A percentile compares a stretch with the other conserved stretches of the same genome.
These are phyloP conservation scores for Podospora didyma DNA, from an alignment of 495 filamentous ascomycete genomes.

Conservation along the genomic window DNA sequence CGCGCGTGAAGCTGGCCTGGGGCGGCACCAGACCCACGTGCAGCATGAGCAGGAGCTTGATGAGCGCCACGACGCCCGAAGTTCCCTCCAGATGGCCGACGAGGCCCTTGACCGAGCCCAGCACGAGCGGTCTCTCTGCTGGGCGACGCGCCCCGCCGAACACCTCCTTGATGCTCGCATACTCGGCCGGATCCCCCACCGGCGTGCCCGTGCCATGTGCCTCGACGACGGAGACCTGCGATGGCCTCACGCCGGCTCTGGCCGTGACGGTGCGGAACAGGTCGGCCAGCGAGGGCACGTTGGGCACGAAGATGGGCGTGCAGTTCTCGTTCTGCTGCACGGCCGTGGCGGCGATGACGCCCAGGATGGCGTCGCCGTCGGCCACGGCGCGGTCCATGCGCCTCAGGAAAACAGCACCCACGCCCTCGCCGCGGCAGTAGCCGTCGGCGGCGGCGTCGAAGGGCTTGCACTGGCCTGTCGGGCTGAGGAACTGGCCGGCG, in stretches of 20 bases:
- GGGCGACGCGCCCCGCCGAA: constrained; percentile 22
- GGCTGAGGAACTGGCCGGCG: constrained; percentile 32
- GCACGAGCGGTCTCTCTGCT: constrained; percentile 17
- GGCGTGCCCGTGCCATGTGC: constrained; percentile 30
- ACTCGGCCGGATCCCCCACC: constrained; percentile 14
- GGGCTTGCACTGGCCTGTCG: constrained; percentile 44
- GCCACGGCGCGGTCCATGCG: constrained; percentile 41
- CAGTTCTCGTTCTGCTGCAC: constrained; percentile 52
- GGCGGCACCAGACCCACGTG: neutral
- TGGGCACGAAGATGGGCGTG: constrained; percentile 49
- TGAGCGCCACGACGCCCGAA: constrained; percentile 40
- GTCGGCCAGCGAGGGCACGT: constrained; percentile 41
- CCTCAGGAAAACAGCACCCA: constrained; percentile 53
- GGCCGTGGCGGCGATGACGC: constrained; percentile 49
- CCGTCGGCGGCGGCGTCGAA: constrained; percentile 60
- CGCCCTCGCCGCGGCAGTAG: constrained; percentile 59
- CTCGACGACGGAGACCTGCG: constrained; percentile 42
- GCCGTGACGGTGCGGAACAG: constrained; percentile 45
- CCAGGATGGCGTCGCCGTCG: constrained; percentile 51
- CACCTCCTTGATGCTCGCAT: constrained; percentile 26
- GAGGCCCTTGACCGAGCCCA: constrained; percentile 46
- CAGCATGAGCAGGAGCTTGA: constrained; percentile 31
- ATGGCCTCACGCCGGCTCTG: constrained; percentile 37
- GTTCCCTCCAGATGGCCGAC: constrained; percentile 51
- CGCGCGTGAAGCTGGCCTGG: neutral